Conservation (phyloP, 2,329 filamentous ascomycete species). For the Alternaria sp. region DNA sequence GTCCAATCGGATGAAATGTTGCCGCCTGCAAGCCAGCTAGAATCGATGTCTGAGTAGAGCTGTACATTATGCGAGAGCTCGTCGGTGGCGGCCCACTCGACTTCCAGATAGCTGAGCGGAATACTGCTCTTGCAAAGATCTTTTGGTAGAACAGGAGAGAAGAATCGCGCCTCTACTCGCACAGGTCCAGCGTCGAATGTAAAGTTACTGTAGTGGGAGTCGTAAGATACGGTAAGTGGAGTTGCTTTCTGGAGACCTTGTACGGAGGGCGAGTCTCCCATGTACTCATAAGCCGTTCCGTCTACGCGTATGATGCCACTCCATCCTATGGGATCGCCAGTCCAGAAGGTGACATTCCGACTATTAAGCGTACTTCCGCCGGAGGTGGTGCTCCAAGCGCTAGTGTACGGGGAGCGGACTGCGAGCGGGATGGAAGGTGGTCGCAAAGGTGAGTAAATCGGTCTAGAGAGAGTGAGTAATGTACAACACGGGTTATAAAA, state of each 20-base stretch:
- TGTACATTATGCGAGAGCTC: not conserved
- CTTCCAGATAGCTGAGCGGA: not conserved
- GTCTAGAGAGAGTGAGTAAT: not conserved
- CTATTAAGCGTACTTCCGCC: not conserved
- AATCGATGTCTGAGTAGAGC: not conserved
- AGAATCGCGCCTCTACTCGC: not conserved
- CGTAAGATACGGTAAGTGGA: not conserved
- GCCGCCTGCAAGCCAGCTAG: not conserved
- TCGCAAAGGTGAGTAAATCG: not conserved
- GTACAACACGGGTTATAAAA: too few species aligned
- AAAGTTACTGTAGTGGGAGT: not conserved
- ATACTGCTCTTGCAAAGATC: not conserved
- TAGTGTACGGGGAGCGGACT: not conserved
- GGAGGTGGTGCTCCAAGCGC: not conserved
- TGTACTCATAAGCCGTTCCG: not conserved
- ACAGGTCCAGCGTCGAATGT: not conserved
- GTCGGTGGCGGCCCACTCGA: not conserved
- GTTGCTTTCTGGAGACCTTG: not conserved
- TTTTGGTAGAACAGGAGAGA: not conserved
- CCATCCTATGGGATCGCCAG: not conserved
- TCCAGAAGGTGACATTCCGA: not conserved
- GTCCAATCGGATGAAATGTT: not conserved
- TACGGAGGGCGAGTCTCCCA: slow-evolving; percentile 1
- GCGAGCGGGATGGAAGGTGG: not conserved
- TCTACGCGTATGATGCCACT: not conserved